Base-by-base conservation (phyloP, 106 monocot species). In the Agapanthus africanus region DNA sequence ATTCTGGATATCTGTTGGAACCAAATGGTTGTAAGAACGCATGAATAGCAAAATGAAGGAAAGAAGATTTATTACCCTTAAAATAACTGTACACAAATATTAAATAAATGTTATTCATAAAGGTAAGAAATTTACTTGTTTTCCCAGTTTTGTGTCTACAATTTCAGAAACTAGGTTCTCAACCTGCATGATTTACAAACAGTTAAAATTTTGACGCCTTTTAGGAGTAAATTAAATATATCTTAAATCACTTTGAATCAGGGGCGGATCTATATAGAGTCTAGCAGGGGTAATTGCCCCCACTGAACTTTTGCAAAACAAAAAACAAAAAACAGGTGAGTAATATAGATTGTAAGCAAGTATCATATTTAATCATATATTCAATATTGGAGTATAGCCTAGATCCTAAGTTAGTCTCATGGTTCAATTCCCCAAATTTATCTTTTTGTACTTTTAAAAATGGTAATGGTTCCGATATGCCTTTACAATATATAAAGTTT, bases 141-240 rank as follows among this genome's bases (percentile, higher is more conserved):
- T 99, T 41, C 90, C 97, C 64, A 99, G 74, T 71, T 84, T 90
- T 28, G 83, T 87, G 66, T 99, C 89, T 22, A 90, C 83, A 69
- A 99, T 92, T 77, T 99, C 97, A 34, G 92, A 74, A 77, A 99
- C 92, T 13, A 92, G 77, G 39, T 90, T 89, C 62, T 84, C 87
- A 68, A 87, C 92, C 97, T 97, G 87, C 50, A 84, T 42, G 54
- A 36, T 7, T 66, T 22, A 66, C 27, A 63, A 21, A 15, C 36
- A 70, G 31, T 69, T n/a, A 77, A 66, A 56, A 28, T 40, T 61
- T 61, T 61, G 4, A 33, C 36, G 7, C 35, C 4, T 61, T 36
- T 19, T 36, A 36, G 35, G 0, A 61, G 35, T 61, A 5, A 6
- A 61, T 21, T 35, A 19, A 8, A 61, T 61, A 36, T 61, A 36